Evolutionary conservation across 179 eudicot genomes (phyloP), one percentile per base, ranked within the genome.

Genomic region (Actinidia chinensis): DNA sequence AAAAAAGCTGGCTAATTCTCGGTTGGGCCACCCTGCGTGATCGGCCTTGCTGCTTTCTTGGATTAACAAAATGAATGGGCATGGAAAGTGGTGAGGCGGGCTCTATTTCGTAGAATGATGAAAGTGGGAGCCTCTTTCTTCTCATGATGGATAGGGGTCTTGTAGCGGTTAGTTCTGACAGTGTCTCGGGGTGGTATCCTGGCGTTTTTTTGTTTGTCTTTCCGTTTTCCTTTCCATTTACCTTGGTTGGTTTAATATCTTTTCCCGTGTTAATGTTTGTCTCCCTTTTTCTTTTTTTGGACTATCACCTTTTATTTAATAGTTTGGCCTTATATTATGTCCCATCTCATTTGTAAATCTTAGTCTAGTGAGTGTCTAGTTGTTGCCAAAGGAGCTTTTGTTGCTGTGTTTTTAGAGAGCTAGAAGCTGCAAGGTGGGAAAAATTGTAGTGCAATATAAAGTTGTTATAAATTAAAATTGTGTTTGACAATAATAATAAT

Each of bases 101-200:
- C 43, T 12, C 20, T 20, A 48, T 28, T 63, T 25, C 54, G 6
- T 46, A 17, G 13, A 33, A 28, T 28, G 50, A 20, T 50, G 71
- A 69, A 20, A 58, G 40, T 36, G 25, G 28, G n/a, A 60, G 52
- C 68, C 68, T 40, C 12, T 48, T 25, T 55, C 20, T 44, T 46
- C 60, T 47, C 75, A 51, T 73, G 63, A 59, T 66, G 78, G 79
- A 71, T 55, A 18, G 10, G 73, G 33, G 44, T 72, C 75, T 63
- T 47, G 47, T 56, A 76, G 71, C 25, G 50, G 55, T 72, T 71
- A 79, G 85, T 82, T 71, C 79, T 70, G 59, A 75, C 79, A 54
- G 67, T n/a, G 36, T 76, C 58, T 76, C 71, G 4, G 50, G 33
- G 23, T 8, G 33, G 33, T 28, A 28, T 28, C 63, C 40, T 8